Evolutionary conservation across 495 filamentous ascomycete genomes (phyloP), one percentile per base, ranked within the genome.

Genomic region (Hypoxylon lienhwacheense): DNA sequence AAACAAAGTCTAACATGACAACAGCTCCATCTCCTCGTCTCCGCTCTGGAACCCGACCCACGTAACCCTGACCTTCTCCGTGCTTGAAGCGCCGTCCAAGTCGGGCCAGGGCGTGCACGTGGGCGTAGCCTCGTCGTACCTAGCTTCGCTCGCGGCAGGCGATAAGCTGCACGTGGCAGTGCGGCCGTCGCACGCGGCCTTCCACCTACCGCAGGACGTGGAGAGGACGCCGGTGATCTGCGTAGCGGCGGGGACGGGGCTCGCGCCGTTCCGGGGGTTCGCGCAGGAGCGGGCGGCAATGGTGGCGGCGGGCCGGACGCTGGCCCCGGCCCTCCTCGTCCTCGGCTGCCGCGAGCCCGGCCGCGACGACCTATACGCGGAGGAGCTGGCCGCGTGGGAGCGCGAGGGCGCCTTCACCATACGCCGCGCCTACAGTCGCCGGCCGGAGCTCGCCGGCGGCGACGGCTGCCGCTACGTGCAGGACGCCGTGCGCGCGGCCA

Each of bases 241-340:
- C 77, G 71, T 86, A 26, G 80, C 73, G 3, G 70, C 74, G 0
- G 42, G 85, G 66, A 21, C 84, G 37, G 59, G 86, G 0, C 64
- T 89, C 7, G 85, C 85, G 0, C 86, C 86, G 0, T 88, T 89
- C 76, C 77, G 84, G 0, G 85, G 83, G 4, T 89, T 89, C 63
- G 53, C 87, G 7, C 80, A 88, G 66, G 85, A 90, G 51, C 82
- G 86, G 7, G 81, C 79, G 0, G 74, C 74, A 25, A 76, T 76
- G 60, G 71, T 83, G 16, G 72, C 69, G 11, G 76, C 75, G 0
- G 81, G 81, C 0, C 69, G 74, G 11, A 70, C 68, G 16, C 71
- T 87, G 0, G 85, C 79, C 0, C 77, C 72, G 2, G 85, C 85
- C 0, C 33, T 87, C 7, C 69, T 90, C 1, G 88, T 86, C 63